Conservation (phyloP, 345 rosid species). For the Eutrema japonicum region DNA sequence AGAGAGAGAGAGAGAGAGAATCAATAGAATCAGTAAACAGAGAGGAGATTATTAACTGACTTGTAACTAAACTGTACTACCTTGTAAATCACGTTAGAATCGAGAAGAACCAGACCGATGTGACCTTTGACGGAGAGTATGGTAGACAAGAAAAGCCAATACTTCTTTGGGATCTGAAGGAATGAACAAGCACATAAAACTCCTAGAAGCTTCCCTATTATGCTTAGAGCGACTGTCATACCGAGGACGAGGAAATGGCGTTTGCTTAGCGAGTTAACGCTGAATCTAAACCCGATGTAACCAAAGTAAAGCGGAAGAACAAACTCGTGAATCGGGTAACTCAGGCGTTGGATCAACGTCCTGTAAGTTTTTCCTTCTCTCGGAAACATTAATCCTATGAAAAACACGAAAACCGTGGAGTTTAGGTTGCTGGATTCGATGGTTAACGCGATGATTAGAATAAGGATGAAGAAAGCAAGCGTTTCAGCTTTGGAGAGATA, state of each 20-base stretch:
- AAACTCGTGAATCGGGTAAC: constrained; percentile 71
- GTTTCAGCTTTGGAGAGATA: constrained; percentile 66
- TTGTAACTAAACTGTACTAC: constrained; percentile 24
- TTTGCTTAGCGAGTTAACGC: constrained; percentile 29
- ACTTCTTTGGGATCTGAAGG: constrained; percentile 57
- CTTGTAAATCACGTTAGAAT: constrained; percentile 21
- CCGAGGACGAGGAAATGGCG: constrained; percentile 39
- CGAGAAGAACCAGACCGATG: constrained; percentile 58
- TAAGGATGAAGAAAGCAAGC: constrained; percentile 49
- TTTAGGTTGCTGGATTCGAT: constrained; percentile 53
- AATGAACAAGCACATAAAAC: constrained; percentile 59
- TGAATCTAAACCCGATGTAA: constrained; percentile 72
- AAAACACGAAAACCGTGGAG: constrained; percentile 55
- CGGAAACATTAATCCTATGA: constrained; percentile 75
- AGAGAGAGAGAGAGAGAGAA: neutral
- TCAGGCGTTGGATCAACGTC: constrained; percentile 65
- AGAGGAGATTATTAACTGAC: neutral
- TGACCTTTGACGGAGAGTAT: constrained; percentile 76
- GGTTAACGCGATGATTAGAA: constrained; percentile 45
- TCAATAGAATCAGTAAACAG: neutral
- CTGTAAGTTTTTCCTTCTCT: constrained; percentile 76
- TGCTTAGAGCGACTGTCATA: constrained; percentile 49
- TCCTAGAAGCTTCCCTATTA: constrained; percentile 61
- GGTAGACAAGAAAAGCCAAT: constrained; percentile 57
- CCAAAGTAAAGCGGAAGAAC: constrained; percentile 85